Conservation (phyloP, 108 stramenopile species). For the Skeletonema tropicum region DNA sequence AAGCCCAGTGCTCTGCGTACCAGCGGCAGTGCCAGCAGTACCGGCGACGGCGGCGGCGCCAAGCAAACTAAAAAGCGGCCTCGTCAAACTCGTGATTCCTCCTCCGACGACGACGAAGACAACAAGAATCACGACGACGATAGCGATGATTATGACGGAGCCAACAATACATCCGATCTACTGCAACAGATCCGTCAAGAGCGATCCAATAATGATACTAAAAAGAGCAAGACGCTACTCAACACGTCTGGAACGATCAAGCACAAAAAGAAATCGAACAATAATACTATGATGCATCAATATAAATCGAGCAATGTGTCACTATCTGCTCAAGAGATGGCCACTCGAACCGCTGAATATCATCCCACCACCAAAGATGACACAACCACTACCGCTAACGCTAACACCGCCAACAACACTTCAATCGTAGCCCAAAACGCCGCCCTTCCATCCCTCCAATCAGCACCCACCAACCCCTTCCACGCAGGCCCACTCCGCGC, state of each 20-base stretch:
- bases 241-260: slow-evolving; percentile 18
- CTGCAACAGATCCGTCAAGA: slow-evolving; percentile 61
- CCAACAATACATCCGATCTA: slow-evolving; percentile 32
- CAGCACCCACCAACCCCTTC: slow-evolving; percentile 64
- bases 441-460: slow-evolving; percentile 6
- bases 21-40: slow-evolving; percentile 23
- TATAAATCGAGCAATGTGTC: slow-evolving; percentile 44
- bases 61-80: slow-evolving; percentile 5
- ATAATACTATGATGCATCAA: slow-evolving; percentile 59
- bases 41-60: neutral
- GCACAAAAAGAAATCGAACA: too few species aligned
- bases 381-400: neutral
- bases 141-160: too few species aligned
- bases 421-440: neutral
- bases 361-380: slow-evolving; percentile 49
- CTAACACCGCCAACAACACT: neutral
- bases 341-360: slow-evolving; percentile 59
- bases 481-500: slow-evolving; percentile 91
- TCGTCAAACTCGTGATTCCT: slow-evolving; percentile 10
- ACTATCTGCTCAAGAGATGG: slow-evolving; percentile 54
- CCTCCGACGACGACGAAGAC: slow-evolving; percentile 17
- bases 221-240: neutral
- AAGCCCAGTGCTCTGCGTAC: slow-evolving; percentile 37
- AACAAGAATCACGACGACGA: slow-evolving; percentile 40
- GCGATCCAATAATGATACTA: slow-evolving; percentile 18